Base-by-base conservation (phyloP, 1,139 yeast species). In the Lodderomyces parapsilosis region DNA sequence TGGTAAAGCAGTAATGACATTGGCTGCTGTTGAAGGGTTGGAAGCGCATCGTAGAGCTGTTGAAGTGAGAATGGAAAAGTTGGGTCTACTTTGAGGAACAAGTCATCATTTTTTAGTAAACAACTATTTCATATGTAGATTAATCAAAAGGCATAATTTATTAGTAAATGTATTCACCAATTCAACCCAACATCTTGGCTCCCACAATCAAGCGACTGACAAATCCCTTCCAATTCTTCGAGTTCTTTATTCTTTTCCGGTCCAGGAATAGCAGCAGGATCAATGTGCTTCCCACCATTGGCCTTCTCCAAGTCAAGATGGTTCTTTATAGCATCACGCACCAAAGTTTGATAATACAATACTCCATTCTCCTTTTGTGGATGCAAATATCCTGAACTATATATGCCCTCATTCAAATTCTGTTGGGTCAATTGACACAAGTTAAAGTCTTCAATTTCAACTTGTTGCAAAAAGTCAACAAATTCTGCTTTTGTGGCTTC, bases 1-100 rank as follows among this genome's bases (percentile, higher is more conserved):
- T 51, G 99, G 99, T 27, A 83, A 81, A 55, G 98, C 98, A 1
- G 98, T 94, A 15, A 93, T 93, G 95, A 82, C 90, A 23, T 78
- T 93, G 51, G 99, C 99, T n/a, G 90, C 82, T 39, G 94, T 90
- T 37, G 99, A 93, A 68, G 99, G 99, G 1, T 77, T 93, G 48
- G 97, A 91, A 63, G 99, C 93, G 10, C 99, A 93, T 71, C 81
- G 97, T 66, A 87, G 90, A 60, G 99, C 99, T 8, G 96, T 91
- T 41, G 89, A 89, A 63, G 84, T 93, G 36, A 82, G 99, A 73
- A 82, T 91, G 86, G 89, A 84, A 51, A 84, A 86, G 58, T 68
- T 86, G 42, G 90, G 90, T 13, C 66, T 73, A 45, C 50, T 63
- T 25, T 63, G 19, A 30, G 15, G 19, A 30, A 30, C 6, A 9